Evolutionary conservation across 2,329 filamentous ascomycete species (phyloP), one percentile per base, ranked within the genome.

Genomic region (Phyllosticta paracitricarpa): DNA sequence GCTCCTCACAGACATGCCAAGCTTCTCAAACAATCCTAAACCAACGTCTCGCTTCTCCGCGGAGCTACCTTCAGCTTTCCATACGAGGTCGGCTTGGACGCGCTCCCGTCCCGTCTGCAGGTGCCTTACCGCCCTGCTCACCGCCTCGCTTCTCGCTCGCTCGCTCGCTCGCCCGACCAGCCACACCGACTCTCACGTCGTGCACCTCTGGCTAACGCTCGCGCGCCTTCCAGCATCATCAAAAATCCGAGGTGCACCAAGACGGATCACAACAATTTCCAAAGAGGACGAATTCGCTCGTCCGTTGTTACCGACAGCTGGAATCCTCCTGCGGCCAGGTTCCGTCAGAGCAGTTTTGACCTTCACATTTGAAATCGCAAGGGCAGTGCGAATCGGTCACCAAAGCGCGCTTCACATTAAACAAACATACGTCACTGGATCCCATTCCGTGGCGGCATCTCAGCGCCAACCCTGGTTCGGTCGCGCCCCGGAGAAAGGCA

Each of bases 181-280:
- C 60, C 56, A 62, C 40, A 58, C 54, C 52, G 51, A 58, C 33
- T 61, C 33, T 58, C 60, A 58, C 60, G 56, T 62, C 60, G 56
- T 58, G 56, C 60, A 62, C 52, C 54, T 22, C 60, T 48, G 51
- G 56, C 62, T 66, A 62, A 65, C 65, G 51, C n/a, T 53, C n/a
- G 40, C 28, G 55, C 56, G 56, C 55, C 33, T 54, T 56, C 69
- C 84, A 90, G 86, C 87, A 89, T 40, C 33, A 4, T 40, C 33
- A 40, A 4, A 17, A 40, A 12, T 12, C 33, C 33, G 33, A 40
- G 10, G 33, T 12, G 33, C 9, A 40, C 33, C 33, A 10, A 40
- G 33, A 40, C 14, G 7, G 33, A 40, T 4, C 12, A 14, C 14
- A 12, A 12, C 10, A 40, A 10, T 2, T 17, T 40, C 33, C 33